Evolutionary conservation across 148 eudicot species (phyloP).

Genomic region (Bassia scoparia): DNA sequence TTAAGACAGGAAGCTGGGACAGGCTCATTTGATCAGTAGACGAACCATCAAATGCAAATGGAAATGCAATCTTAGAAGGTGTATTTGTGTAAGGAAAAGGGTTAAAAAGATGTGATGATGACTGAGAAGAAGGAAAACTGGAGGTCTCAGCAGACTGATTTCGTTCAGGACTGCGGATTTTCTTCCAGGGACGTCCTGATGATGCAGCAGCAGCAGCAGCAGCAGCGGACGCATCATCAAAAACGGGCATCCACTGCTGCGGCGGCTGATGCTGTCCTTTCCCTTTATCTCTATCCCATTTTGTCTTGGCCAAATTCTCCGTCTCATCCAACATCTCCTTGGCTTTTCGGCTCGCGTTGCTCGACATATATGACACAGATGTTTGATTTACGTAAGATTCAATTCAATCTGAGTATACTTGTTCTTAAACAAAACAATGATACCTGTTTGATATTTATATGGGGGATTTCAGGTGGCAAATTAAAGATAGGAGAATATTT

Average conservation of each 20-base stretch:
- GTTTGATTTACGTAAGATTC: too few species aligned
- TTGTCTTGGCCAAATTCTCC: constrained; percentile 10
- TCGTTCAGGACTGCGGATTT: constrained; percentile 59
- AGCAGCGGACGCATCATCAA: constrained; percentile 50
- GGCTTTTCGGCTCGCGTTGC: constrained; percentile 14
- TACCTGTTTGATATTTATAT: not conserved
- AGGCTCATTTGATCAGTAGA: constrained; percentile 16
- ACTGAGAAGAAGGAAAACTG: constrained; percentile 17
- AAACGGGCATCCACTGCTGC: constrained; percentile 53
- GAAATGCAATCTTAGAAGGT: constrained; percentile 47
- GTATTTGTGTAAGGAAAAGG: constrained; percentile 18
- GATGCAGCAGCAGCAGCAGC: not conserved
- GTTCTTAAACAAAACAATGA: too few species aligned
- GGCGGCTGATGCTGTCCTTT: constrained; percentile 8
- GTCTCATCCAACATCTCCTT: constrained; percentile 13
- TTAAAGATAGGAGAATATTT: not conserved
- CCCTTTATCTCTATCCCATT: constrained; percentile 16
- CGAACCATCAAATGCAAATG: constrained; percentile 58
- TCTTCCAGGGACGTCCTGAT: constrained; percentile 51
- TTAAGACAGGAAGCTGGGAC: constrained; percentile 25
- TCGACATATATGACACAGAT: constrained; percentile 19
- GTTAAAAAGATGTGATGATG: constrained; percentile 6
- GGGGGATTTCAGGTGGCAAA: not conserved
- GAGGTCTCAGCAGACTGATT: constrained; percentile 25
- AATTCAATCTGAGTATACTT: not conserved